A percentile compares a stretch with the other conserved stretches of the same genome.
Conservation (phyloP, 2,329 filamentous ascomycete species). For the Aureobasidium sp. region DNA sequence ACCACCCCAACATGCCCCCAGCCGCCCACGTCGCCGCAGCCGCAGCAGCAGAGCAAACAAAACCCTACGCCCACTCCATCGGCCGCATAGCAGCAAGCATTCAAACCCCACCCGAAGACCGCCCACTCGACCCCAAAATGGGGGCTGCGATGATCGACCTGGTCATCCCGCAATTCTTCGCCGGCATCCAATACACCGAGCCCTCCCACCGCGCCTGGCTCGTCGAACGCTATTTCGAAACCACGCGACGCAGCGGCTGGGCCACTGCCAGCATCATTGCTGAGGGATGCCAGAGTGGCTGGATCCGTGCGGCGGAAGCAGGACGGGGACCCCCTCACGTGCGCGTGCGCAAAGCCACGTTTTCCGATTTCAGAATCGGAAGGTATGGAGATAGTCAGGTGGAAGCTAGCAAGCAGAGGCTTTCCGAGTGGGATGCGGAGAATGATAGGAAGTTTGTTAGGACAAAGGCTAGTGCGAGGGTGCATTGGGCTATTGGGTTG, state of each 20-base stretch:
- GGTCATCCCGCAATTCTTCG: slow-evolving; percentile 76
- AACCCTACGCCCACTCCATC: slow-evolving; percentile 25
- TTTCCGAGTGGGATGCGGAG: slow-evolving; percentile 19
- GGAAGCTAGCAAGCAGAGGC: not conserved
- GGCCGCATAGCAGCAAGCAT: slow-evolving; percentile 50
- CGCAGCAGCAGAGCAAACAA: slow-evolving; percentile 54
- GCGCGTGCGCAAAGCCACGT: slow-evolving; percentile 24
- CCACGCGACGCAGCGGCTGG: slow-evolving; percentile 77
- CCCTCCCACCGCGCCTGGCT: slow-evolving; percentile 67
- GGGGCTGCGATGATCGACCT: slow-evolving; percentile 77
- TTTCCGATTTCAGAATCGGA: slow-evolving; percentile 1
- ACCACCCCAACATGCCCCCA: slow-evolving; percentile 84
- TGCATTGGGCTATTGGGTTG: slow-evolving; percentile 70
- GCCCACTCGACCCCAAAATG: slow-evolving; percentile 63
- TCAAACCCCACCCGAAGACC: slow-evolving; percentile 35
- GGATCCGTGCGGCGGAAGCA: slow-evolving; percentile 64
- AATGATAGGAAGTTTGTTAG: slow-evolving; percentile 48
- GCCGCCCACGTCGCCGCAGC: slow-evolving; percentile 80
- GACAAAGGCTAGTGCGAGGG: slow-evolving; percentile 52
- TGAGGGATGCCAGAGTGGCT: slow-evolving; percentile 72
- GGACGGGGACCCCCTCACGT: slow-evolving; percentile 69
- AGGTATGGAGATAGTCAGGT: not conserved
- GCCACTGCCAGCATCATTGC: slow-evolving; percentile 75
- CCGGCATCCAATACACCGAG: slow-evolving; percentile 69
- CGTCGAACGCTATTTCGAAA: slow-evolving; percentile 62